Evolutionary conservation across 371 early-diverging fungal genomes (phyloP), one percentile per base, ranked within the genome.

Genomic region (Rhizopus delemar): DNA sequence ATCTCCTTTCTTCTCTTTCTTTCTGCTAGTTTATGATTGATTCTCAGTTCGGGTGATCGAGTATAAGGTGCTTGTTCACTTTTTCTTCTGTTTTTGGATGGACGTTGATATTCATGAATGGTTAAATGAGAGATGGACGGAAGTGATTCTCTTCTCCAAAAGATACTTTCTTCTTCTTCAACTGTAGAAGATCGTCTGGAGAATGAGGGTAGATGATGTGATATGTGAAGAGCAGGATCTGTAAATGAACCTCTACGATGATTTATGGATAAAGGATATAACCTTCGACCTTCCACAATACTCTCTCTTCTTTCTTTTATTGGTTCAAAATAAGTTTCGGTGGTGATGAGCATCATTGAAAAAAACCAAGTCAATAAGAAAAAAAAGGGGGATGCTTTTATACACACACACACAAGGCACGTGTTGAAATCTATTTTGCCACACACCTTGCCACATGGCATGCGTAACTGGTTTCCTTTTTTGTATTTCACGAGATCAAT

Each of bases 11-110:
- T 78, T 31, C 92, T 82, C 51, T 88, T 86, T 39, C 91, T 68
- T 59, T 91, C 92, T 11, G 92, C 92, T 28, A 91, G 63, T 65
- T 91, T 91, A 66, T 91, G 92, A 41, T 81, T 80, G 11, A 86
- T 77, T 41, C 82, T 66, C 34, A 88, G 64, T 54, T 85, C 83
- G 4, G 86, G 87, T 2, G 77, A 70, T 38, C 87, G 75, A 7
- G 84, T 71, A 57, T 87, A 87, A 3, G 87, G 87, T 15, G 80
- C 72, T 16, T 76, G 52, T 36, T 62, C 51, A 45, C 51, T 50
- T 2, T 31, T 45, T 56, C 56, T 56, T 56, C 22, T 22, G 38
- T 56, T 13, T 33, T 28, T 22, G 41, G 11, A 3, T 3, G 22
- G 8, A 6, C 2, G 46, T 33, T 22, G 59, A 58, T 57, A 53